Conservation (phyloP, 305 asterid species). For the Fraxinus sp. region DNA sequence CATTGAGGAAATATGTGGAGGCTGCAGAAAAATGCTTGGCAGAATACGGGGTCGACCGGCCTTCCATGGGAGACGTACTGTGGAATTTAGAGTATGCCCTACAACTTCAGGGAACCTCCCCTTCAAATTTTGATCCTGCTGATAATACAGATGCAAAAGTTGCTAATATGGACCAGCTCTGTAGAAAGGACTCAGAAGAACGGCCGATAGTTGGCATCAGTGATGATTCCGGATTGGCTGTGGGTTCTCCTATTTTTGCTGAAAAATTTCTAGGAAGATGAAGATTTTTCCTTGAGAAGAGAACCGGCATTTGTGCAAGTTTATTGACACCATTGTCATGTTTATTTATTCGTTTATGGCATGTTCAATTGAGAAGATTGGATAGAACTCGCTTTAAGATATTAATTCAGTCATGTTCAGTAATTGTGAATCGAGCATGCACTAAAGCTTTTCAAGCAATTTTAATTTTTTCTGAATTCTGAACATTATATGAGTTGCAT, state of each 20-base stretch:
- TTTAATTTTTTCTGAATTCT: not conserved
- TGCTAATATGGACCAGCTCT: slow-evolving; percentile 24
- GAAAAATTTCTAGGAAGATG: slow-evolving; percentile 67
- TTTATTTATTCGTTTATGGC: not conserved
- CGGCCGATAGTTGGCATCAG: slow-evolving; percentile 38
- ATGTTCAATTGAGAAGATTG: not conserved
- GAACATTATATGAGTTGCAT: not conserved
- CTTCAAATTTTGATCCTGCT: slow-evolving; percentile 10
- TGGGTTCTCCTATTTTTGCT: slow-evolving; percentile 67
- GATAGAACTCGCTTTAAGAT: not conserved
- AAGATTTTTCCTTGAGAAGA: slow-evolving; percentile 4
- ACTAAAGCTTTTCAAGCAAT: not conserved
- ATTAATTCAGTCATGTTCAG: not conserved
- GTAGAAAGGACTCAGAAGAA: slow-evolving; percentile 18
- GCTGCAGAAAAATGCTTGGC: slow-evolving; percentile 90
- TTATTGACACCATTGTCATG: slow-evolving; percentile 18
- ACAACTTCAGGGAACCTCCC: slow-evolving; percentile 59
- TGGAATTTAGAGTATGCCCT: slow-evolving; percentile 81
- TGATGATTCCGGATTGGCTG: slow-evolving; percentile 78
- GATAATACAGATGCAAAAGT: slow-evolving; percentile 11
- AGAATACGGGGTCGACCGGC: slow-evolving; percentile 82
- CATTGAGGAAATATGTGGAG: slow-evolving; percentile 65
- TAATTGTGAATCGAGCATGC: not conserved
- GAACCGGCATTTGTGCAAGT: slow-evolving; percentile 4
- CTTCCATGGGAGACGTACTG: slow-evolving; percentile 87